phyloP scores from a whole-genome alignment of 352 stramenopile genomes.

The Phytopythium cucurbitacearum region DNA sequence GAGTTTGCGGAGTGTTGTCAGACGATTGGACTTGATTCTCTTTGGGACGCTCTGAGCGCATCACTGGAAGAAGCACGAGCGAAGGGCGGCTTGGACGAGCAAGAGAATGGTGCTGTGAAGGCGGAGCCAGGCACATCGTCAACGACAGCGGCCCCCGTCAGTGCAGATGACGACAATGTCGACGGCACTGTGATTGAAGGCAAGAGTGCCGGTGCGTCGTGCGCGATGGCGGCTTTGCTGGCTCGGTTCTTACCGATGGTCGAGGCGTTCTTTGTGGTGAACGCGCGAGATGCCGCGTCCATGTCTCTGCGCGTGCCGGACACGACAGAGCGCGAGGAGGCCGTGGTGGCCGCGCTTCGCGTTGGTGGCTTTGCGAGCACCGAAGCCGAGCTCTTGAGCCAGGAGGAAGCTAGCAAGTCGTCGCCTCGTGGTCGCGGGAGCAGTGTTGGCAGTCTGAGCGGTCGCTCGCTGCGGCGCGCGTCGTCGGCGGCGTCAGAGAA shows the following conservation, averaged over 20 bases:
- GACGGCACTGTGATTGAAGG: conserved; percentile 84
- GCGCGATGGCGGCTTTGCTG: conserved; percentile 92
- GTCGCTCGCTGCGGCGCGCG: conserved; percentile 23
- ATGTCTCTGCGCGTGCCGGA: conserved; percentile 75
- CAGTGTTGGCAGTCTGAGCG: conserved; percentile 10
- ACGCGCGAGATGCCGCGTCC: conserved; percentile 83
- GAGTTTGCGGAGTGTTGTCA: conserved; percentile 72
- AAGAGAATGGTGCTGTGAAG: conserved; percentile 20
- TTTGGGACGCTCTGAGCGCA: conserved; percentile 77
- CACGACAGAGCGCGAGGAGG: conserved; percentile 73
- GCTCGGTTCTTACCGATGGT: conserved; percentile 97
- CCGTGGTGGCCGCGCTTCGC: conserved; percentile 66
- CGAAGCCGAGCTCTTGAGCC: conserved; percentile 20
- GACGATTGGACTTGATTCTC: conserved; percentile 56
- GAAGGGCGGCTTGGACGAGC: conserved; percentile 69
- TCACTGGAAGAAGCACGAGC: conserved; percentile 73
- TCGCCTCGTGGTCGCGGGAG: background rate
- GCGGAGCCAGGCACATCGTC: conserved; percentile 19
- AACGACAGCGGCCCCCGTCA: conserved; percentile 3
- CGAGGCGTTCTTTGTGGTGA: conserved; percentile 98
- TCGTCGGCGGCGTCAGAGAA: conserved; percentile 42
- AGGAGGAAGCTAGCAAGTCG: conserved; percentile 21
- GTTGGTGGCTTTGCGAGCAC: conserved; percentile 51
- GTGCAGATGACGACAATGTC: conserved; percentile 48
- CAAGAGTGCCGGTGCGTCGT: conserved; percentile 84